A percentile compares a stretch with the other conserved stretches of the same genome.
Conservation (phyloP, 345 rosid species). For the Passiflora organensis region DNA sequence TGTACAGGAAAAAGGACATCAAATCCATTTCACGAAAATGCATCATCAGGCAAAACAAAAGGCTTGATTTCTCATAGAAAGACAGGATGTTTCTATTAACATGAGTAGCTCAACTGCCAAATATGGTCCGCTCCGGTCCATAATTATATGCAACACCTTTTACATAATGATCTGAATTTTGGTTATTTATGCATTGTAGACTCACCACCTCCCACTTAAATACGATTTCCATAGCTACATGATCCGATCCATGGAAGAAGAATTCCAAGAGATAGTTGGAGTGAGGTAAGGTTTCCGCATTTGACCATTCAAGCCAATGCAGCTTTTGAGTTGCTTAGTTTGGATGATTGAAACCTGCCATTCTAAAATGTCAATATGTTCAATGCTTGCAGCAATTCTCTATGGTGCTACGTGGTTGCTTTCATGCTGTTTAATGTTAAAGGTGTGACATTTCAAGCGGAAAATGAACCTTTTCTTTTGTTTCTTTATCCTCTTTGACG, state of each 20-base stretch:
- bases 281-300: constrained; percentile 49
- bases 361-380: constrained; percentile 5
- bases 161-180: too few relatives aligned
- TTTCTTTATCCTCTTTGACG: constrained; percentile 6
- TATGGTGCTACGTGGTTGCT: constrained; percentile 95
- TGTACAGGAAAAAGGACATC: too few relatives aligned
- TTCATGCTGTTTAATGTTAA: constrained; percentile 90
- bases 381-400: constrained; percentile 60
- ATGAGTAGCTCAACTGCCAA: too few relatives aligned
- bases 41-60: too few relatives aligned
- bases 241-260: constrained; percentile 99
- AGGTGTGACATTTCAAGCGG: constrained; percentile 38
- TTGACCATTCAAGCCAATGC: not conserved
- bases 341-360: not conserved
- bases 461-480: not conserved
- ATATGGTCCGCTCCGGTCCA: too few relatives aligned
- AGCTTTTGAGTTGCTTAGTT: not conserved
- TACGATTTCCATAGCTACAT: constrained; percentile 95
- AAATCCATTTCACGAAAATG: too few relatives aligned
- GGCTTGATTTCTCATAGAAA: too few relatives aligned
- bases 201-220: constrained; percentile 61
- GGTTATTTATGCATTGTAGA: constrained; percentile 43
- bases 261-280: constrained; percentile 89
- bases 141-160: too few relatives aligned
- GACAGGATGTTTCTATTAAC: too few relatives aligned